phyloP scores from a whole-genome alignment of 768 basidiomycete species.

The Mycena latifolia region DNA sequence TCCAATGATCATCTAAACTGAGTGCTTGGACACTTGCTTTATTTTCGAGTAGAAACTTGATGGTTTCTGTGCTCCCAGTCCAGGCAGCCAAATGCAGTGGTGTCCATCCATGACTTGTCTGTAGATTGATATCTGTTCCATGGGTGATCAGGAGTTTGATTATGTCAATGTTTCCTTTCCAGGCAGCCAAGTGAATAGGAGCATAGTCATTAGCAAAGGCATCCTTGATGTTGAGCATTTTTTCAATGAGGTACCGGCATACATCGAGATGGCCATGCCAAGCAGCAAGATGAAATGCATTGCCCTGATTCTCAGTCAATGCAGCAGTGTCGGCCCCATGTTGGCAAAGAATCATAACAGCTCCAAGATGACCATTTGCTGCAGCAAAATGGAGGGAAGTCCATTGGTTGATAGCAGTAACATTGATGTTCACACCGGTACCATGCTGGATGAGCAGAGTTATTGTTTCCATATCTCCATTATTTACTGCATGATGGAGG shows the following conservation, averaged over 20 bases:
- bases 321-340: slow-evolving; percentile 9
- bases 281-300: slow-evolving; percentile 19
- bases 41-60: slow-evolving; percentile 11
- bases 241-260: slow-evolving; percentile 1
- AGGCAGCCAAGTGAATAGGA: slow-evolving; percentile 26
- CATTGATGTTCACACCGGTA: slow-evolving; percentile 12
- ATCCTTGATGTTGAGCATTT: neutral
- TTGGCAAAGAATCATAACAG: slow-evolving; percentile 3
- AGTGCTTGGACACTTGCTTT: neutral
- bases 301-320: neutral
- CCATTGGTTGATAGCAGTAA: slow-evolving; percentile 7
- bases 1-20: neutral
- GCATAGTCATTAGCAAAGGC: neutral
- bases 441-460: slow-evolving; percentile 18
- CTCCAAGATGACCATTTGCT: slow-evolving; percentile 13
- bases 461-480: slow-evolving; percentile 16
- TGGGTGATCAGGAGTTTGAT: slow-evolving; percentile 1
- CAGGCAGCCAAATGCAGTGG: slow-evolving; percentile 27
- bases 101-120: slow-evolving; percentile 19
- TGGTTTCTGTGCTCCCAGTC: slow-evolving; percentile 9
- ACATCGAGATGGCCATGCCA: slow-evolving; percentile 15
- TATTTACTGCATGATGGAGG: slow-evolving; percentile 16
- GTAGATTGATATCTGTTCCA: slow-evolving; percentile 16
- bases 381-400: slow-evolving; percentile 18
- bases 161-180: slow-evolving; percentile 5